phyloP scores from a whole-genome alignment of 176 grass and related monocot species.

The Avena sativa region DNA sequence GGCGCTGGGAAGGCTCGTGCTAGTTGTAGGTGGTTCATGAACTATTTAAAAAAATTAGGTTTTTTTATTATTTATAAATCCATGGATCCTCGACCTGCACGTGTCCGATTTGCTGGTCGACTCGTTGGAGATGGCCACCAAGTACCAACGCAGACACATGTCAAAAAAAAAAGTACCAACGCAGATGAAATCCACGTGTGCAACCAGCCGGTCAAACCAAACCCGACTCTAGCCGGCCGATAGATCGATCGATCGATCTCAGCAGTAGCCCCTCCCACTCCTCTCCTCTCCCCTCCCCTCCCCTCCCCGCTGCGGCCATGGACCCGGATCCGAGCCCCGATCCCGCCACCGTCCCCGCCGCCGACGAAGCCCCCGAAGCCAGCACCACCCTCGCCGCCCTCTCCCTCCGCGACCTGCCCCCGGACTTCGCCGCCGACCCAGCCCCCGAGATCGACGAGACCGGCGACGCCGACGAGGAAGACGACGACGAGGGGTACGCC shows the following conservation, averaged over 20 bases:
- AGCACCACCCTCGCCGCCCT: conserved; percentile 32
- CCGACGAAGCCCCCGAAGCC: too few species aligned
- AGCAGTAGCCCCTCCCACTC: not conserved
- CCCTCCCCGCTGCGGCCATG: conserved; percentile 23
- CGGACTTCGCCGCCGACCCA: conserved; percentile 57
- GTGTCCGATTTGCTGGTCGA: too few species aligned
- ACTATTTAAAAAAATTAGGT: too few species aligned
- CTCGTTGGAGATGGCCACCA: too few species aligned
- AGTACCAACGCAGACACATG: too few species aligned
- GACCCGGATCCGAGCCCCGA: conserved; percentile 50
- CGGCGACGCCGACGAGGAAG: conserved; percentile 31
- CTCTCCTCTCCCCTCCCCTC: not conserved
- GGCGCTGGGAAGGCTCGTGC: too few species aligned
- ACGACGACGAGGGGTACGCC: conserved; percentile 47
- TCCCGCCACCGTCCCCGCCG: not conserved
- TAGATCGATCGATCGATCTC: too few species aligned
- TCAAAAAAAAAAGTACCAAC: too few species aligned
- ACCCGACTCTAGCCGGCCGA: not conserved
- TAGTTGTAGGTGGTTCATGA: too few species aligned
- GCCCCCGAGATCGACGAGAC: conserved; percentile 42
- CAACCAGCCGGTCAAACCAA: not conserved
- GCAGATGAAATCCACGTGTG: too few species aligned
- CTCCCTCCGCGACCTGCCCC: conserved; percentile 54
- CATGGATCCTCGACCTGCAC: too few species aligned
- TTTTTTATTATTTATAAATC: too few species aligned